Conservation (phyloP, 768 basidiomycete genomes). For the Pisolithus tinctorius region DNA sequence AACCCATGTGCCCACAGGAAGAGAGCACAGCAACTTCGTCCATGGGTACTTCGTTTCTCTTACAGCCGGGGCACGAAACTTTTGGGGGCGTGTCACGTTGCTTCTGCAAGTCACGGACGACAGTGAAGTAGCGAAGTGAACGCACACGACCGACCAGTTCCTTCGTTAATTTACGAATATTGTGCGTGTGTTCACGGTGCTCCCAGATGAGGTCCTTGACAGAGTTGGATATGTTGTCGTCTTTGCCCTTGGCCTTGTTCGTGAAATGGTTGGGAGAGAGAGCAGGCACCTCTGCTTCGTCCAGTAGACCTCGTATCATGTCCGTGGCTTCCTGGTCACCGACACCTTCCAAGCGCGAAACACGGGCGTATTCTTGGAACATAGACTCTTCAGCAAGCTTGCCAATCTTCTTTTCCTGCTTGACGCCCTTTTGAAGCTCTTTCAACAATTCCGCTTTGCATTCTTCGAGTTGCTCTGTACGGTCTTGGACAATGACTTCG, state of each 20-base stretch:
- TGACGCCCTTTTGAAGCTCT: conserved; percentile 59
- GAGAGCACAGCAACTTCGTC: conserved; percentile 78
- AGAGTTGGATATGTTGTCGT: conserved; percentile 49
- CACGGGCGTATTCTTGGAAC: conserved; percentile 72
- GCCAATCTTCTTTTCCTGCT: conserved; percentile 63
- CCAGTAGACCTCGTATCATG: conserved; percentile 50
- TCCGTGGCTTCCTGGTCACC: conserved; percentile 74
- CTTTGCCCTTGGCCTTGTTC: conserved; percentile 41
- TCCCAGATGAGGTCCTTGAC: conserved; percentile 66
- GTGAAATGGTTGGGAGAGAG: conserved; percentile 28
- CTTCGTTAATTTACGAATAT: conserved; percentile 75
- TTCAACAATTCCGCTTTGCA: conserved; percentile 69
- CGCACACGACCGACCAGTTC: conserved; percentile 87
- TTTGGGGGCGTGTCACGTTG: conserved; percentile 53
- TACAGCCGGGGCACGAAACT: conserved; percentile 60
- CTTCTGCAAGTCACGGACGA: conserved; percentile 83
- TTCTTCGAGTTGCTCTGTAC: conserved; percentile 69
- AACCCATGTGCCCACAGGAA: conserved; percentile 89
- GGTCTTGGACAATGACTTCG: conserved; percentile 83
- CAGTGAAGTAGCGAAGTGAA: conserved; percentile 87
- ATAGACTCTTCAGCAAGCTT: conserved; percentile 62
- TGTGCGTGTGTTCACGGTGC: conserved; percentile 82
- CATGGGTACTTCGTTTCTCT: conserved; percentile 47
- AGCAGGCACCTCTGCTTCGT: conserved; percentile 48
- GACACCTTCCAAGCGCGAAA: conserved; percentile 55